Evolutionary conservation across 2,329 filamentous ascomycete species (phyloP).

Genomic region (Peltaster fructicola): DNA sequence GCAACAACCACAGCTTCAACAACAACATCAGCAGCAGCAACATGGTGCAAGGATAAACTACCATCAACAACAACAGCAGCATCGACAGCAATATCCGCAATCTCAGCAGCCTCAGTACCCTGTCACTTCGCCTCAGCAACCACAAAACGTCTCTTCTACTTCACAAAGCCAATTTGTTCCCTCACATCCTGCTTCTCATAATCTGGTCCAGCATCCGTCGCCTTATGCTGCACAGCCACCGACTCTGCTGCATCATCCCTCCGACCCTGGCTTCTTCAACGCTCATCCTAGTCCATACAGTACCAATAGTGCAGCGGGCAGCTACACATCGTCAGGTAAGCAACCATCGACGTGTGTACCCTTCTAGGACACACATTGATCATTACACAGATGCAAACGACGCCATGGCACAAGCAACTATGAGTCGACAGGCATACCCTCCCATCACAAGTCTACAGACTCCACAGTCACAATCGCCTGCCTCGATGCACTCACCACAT

Average conservation of each 20-base stretch:
- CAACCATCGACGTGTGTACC: conserved; percentile 8
- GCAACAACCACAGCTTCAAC: no score
- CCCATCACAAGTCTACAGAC: conserved; percentile 70
- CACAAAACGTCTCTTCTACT: conserved; percentile 40
- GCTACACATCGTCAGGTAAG: conserved; percentile 77
- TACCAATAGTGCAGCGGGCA: conserved; percentile 61
- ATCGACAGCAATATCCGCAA: no score
- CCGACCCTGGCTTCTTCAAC: conserved; percentile 58
- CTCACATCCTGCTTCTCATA: conserved; percentile 44
- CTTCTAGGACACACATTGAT: conserved; percentile 2
- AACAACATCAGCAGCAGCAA: no score
- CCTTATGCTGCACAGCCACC: conserved; percentile 53
- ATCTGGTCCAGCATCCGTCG: conserved; percentile 33
- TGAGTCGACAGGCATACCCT: conserved; percentile 55
- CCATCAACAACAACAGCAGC: no score
- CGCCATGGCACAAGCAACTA: conserved; percentile 46
- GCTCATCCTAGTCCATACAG: conserved; percentile 70
- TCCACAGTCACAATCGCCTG: conserved; percentile 85
- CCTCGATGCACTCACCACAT: conserved; percentile 78
- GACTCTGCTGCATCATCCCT: conserved; percentile 41
- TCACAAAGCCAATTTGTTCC: conserved; percentile 46
- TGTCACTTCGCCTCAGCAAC: no score
- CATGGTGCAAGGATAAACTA: no score
- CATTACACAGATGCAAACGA: conserved; percentile 47
- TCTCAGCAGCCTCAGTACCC: no score